phyloP scores from a whole-genome alignment of 768 basidiomycete genomes.

The Termitomyces titanicus region DNA sequence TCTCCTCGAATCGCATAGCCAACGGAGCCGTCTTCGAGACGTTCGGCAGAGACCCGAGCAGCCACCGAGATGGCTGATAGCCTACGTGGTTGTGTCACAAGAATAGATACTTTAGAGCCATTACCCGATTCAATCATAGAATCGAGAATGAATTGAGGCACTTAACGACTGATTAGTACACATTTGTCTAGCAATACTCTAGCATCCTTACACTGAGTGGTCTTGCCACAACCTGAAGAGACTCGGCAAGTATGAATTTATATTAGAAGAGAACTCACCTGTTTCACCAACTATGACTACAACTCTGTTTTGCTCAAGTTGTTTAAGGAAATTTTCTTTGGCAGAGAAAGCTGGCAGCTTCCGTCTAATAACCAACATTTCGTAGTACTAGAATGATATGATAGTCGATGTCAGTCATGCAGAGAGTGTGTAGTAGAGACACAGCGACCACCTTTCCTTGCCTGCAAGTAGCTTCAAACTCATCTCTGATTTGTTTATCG shows the following conservation, averaged over 20 bases:
- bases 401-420: background rate
- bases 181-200: background rate
- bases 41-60: conserved; percentile 79
- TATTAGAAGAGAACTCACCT: conserved; percentile 34
- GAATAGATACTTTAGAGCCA: conserved; percentile 68
- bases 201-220: conserved; percentile 64
- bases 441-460: conserved; percentile 30
- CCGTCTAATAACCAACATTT: conserved; percentile 52
- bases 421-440: background rate
- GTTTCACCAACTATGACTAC: conserved; percentile 91
- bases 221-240: conserved; percentile 77
- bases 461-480: conserved; percentile 45
- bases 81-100: conserved; percentile 88
- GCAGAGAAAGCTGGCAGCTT: conserved; percentile 76
- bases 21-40: conserved; percentile 71
- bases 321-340: conserved; percentile 56
- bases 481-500: conserved; percentile 45
- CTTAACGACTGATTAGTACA: conserved; percentile 18
- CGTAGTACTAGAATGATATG: conserved; percentile 36
- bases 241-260: background rate
- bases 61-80: conserved; percentile 89
- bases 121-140: conserved; percentile 59
- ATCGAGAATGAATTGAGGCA: conserved; percentile 90
- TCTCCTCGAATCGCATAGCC: conserved; percentile 92
- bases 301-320: conserved; percentile 57